These are phyloP conservation scores for Wickerhamomyces hampshirensis DNA, from an alignment of 805 yeast species.

Conservation along the genomic window DNA sequence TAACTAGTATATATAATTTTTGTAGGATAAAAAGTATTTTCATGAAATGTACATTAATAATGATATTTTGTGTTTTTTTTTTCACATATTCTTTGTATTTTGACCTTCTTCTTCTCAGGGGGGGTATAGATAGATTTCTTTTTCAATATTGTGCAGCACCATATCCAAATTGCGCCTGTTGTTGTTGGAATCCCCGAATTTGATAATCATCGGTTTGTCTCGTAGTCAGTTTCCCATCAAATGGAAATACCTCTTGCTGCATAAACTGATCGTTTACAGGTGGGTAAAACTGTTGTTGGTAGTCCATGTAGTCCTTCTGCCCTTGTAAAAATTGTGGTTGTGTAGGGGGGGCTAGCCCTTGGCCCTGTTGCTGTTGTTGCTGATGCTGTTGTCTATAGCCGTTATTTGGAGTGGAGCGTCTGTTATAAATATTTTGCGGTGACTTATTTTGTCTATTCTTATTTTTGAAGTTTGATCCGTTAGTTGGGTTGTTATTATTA, in stretches of 20 bases:
- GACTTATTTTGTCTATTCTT: conserved; percentile 17
- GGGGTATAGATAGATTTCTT: too few relatives aligned
- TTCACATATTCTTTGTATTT: too few relatives aligned
- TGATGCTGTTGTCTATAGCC: not conserved
- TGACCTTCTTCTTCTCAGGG: too few relatives aligned
- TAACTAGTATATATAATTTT: not conserved
- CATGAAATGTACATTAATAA: not conserved
- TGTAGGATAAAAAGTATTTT: not conserved
- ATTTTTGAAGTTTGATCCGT: conserved; percentile 10
- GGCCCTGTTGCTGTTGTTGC: conserved; percentile 2
- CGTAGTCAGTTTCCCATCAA: conserved; percentile 1
- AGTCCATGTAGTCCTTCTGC: conserved; percentile 2
- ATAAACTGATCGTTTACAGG: conserved; percentile 1
- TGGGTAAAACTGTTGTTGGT: conserved; percentile 1
- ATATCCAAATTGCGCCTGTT: not conserved
- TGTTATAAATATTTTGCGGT: conserved; percentile 12
- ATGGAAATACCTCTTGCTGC: conserved; percentile 9
- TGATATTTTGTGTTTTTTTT: too few relatives aligned
- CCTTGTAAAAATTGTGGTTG: conserved; percentile 6
- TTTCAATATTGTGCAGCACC: not conserved
- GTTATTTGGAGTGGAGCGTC: conserved; percentile 10
- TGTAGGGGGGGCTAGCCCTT: conserved; percentile 5
- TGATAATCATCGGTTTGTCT: not conserved
- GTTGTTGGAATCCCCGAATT: not conserved
- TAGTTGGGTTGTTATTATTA: conserved; percentile 1